Percentiles rank a stretch among this genome's conserved stretches.
phyloP scores from a whole-genome alignment of 352 stramenopile species.

The Pythium aquatile region DNA sequence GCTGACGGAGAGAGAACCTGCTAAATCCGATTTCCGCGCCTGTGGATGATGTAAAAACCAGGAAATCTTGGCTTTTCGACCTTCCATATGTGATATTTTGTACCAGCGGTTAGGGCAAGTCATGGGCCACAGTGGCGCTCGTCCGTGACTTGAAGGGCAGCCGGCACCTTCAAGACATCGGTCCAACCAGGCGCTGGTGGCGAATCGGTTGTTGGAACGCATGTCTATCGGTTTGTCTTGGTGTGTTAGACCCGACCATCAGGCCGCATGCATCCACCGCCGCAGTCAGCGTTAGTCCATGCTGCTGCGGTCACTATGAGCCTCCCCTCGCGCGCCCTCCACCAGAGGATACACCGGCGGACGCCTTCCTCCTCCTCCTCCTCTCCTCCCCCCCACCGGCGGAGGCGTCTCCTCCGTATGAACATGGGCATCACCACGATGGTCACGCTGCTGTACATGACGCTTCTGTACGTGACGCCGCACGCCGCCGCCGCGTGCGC shows the following conservation, averaged over 20 bases:
- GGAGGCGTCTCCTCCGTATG: neutral
- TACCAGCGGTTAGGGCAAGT: neutral
- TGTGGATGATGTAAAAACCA: no score
- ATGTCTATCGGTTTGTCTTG: neutral
- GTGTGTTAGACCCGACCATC: neutral
- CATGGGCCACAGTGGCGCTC: neutral
- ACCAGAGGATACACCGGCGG: neutral
- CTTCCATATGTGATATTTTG: neutral
- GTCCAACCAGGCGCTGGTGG: neutral
- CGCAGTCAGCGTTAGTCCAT: neutral
- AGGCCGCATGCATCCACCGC: neutral
- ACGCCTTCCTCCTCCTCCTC: slow-evolving; percentile 1
- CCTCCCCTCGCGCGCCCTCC: no score
- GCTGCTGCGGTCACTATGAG: neutral
- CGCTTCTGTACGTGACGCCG: neutral
- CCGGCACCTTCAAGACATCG: neutral
- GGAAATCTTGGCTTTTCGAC: neutral
- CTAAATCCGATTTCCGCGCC: neutral
- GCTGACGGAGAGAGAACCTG: neutral
- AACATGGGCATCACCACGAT: neutral
- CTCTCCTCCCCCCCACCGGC: neutral
- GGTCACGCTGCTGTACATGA: neutral
- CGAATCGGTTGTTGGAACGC: neutral
- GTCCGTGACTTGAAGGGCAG: neutral
- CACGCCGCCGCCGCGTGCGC: slow-evolving; percentile 20